Evolutionary conservation across 352 stramenopile genomes (phyloP), one percentile per base, ranked within the genome.

Genomic region (Lagenidium sp.): DNA sequence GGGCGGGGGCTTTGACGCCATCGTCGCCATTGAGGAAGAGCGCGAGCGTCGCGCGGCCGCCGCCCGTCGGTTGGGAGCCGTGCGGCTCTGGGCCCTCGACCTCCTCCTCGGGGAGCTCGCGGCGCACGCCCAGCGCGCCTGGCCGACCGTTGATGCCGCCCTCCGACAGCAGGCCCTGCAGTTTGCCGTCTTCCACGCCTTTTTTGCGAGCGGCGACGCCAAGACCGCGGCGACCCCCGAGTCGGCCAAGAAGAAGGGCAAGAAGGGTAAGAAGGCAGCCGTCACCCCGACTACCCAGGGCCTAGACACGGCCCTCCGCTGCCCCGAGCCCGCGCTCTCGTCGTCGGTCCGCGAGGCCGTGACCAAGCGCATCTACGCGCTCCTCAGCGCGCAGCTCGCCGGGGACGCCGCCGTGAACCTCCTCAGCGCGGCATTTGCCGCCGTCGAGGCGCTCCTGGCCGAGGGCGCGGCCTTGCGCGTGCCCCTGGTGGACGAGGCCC

Each of bases 21-120:
- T 92, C 44, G 49, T 92, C 20, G 72, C 72, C 15, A 62, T 89
- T 4, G 80, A 92, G 32, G 80, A 92, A 42, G 74, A 83, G 42
- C 81, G 77, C 32, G 80, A 92, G 45, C 80, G 72, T n/a, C 60
- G 69, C 15, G 70, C 80, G 41, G 41, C 55, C 26, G 22, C 74
- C 15, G 55, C 57, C 47, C 74, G 76, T 37, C 73, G 74, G 26
- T 63, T 68, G 30, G 63, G 82, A 50, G 76, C 68, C 16, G 76
- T 78, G 36, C 76, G 80, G 12, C 55, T 87, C 29, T 92, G 80
- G 80, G 69, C 80, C 18, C 32, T 92, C 6, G 80, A 92, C 42
- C 57, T 63, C 7, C 68, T 92, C 35, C 56, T 76, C 30, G 40
- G 60, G 45, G 61, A 68, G 30, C 48, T 76, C 4, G 38, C 45